A percentile compares a stretch with the other conserved stretches of the same genome.
These are phyloP conservation scores for Avena eriantha DNA, from an alignment of 176 grass and related monocot genomes.

Conservation along the genomic window DNA sequence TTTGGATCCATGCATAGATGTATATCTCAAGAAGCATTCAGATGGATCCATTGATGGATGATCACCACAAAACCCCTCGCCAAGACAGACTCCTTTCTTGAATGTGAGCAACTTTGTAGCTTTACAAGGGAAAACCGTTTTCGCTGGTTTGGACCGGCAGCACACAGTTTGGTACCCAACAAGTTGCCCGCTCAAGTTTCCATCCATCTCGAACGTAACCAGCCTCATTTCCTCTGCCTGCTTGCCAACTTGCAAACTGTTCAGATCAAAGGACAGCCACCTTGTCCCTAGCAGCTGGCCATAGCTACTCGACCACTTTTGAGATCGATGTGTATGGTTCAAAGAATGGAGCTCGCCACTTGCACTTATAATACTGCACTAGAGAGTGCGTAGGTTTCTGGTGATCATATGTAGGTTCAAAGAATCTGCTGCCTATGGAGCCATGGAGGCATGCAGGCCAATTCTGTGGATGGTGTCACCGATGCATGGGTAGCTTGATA, in stretches of 20 bases:
- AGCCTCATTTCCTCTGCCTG: not conserved
- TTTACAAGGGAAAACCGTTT: constrained; percentile 2
- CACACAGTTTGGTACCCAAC: constrained; percentile 24
- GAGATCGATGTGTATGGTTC: constrained; percentile 8
- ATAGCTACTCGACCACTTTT: constrained; percentile 23
- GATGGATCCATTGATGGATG: not conserved
- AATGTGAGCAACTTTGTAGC: not conserved
- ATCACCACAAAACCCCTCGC: not conserved
- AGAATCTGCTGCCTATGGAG: not conserved
- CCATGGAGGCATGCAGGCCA: constrained; percentile 10
- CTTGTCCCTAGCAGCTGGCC: constrained; percentile 25
- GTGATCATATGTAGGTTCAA: not conserved
- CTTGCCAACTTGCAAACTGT: constrained; percentile 17
- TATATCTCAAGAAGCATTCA: not conserved
- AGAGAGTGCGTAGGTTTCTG: too few species aligned
- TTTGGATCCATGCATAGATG: not conserved
- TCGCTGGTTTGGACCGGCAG: constrained; percentile 10
- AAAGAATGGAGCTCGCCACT: constrained; percentile 17
- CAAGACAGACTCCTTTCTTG: not conserved
- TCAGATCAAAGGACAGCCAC: constrained; percentile 16
- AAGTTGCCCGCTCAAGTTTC: constrained; percentile 26
- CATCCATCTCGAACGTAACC: too few species aligned
- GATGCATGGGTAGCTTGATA: constrained; percentile 3
- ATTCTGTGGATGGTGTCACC: constrained; percentile 23
- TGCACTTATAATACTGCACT: not conserved